These are phyloP conservation scores for Coriaria nepalensis DNA, from an alignment of 306 rosid genomes.

Conservation along the genomic window DNA sequence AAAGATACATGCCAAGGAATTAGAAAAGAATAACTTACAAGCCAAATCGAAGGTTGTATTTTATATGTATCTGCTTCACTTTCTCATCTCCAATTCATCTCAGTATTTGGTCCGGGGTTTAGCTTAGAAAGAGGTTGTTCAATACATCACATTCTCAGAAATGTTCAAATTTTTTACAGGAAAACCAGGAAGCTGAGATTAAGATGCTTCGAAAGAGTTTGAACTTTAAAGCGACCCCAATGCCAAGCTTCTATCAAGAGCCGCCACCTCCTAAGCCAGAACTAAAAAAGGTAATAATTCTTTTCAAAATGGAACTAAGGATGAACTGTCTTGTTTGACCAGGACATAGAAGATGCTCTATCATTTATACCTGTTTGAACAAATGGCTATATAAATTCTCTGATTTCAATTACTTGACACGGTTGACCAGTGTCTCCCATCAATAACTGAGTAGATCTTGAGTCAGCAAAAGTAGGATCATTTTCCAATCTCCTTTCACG, in stretches of 20 bases:
- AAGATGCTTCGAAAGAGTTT: constrained; percentile 27
- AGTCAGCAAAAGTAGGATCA: constrained; percentile 5
- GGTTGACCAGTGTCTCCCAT: too few relatives aligned
- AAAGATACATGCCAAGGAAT: constrained; percentile 91
- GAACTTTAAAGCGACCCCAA: constrained; percentile 29
- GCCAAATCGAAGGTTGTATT: constrained; percentile 90
- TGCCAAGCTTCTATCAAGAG: constrained; percentile 35
- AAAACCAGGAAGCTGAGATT: constrained; percentile 45
- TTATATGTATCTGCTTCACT: constrained; percentile 5
- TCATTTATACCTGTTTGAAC: too few relatives aligned
- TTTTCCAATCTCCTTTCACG: constrained; percentile 17
- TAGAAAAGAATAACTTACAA: constrained; percentile 69
- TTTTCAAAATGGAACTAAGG: too few relatives aligned
- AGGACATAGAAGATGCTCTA: too few relatives aligned
- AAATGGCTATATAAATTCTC: too few relatives aligned
- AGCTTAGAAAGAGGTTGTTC: too few relatives aligned
- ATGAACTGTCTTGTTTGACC: too few relatives aligned
- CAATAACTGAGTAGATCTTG: not conserved
- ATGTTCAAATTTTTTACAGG: constrained; percentile 34
- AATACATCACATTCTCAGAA: not conserved
- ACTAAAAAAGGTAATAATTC: constrained; percentile 21
- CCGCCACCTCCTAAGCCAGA: constrained; percentile 32
- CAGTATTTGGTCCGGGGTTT: constrained; percentile 2
- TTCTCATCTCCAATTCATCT: constrained; percentile 7
- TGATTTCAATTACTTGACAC: too few relatives aligned